phyloP scores from a whole-genome alignment of 192 early-diverging fungal species.

The Endogone sp. region DNA sequence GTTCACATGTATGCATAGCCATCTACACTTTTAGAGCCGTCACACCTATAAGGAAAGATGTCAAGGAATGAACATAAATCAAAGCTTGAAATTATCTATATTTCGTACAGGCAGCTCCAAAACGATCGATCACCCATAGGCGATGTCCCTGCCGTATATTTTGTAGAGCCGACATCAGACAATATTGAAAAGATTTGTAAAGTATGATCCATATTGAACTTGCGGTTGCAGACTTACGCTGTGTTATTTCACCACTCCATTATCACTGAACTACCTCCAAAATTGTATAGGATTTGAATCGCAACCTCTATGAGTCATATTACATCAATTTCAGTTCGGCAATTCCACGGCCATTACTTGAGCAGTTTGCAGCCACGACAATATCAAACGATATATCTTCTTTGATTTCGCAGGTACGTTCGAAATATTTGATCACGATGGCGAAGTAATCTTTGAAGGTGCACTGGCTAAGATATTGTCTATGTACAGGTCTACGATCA shows the following conservation, averaged over 20 bases:
- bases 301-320: constrained; percentile 91
- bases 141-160: constrained; percentile 97
- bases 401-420: constrained; percentile 72
- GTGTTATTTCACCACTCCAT: neutral
- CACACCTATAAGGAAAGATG: no score
- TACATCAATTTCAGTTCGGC: constrained; percentile 93
- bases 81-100: neutral
- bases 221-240: neutral
- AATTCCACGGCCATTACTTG: constrained; percentile 83
- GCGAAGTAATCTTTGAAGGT: neutral
- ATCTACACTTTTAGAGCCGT: neutral
- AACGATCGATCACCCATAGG: constrained; percentile 84
- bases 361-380: constrained; percentile 89
- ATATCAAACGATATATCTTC: constrained; percentile 69
- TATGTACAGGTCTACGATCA: constrained; percentile 91
- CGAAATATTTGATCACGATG: neutral
- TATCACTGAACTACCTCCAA: neutral
- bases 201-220: constrained; percentile 43
- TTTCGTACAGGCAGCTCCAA: constrained; percentile 66
- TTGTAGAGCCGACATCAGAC: constrained; percentile 86
- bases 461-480: neutral
- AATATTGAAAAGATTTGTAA: constrained; percentile 79
- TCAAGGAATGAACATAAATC: neutral
- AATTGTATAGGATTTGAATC: constrained; percentile 70
- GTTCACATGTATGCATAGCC: constrained; percentile 81